Conservation (phyloP, 352 stramenopile species). For the Phytophthora pseudosyringae region DNA sequence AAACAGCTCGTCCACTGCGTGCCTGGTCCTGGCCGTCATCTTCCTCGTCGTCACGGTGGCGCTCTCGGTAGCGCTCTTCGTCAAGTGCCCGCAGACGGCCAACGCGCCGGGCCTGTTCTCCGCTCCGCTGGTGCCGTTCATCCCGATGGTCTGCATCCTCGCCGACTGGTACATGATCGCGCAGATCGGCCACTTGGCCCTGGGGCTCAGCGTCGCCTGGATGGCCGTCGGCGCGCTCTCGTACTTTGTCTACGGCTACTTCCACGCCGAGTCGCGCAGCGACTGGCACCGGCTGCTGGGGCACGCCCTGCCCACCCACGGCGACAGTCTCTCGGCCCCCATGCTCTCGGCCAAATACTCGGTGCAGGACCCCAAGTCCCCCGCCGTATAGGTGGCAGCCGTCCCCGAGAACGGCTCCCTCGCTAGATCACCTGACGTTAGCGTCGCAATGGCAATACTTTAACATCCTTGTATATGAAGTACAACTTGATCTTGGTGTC, state of each 20-base stretch:
- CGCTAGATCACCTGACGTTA: conserved; percentile 1
- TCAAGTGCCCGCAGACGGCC: conserved; percentile 53
- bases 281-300: conserved; percentile 51
- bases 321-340: conserved; percentile 35
- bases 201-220: conserved; percentile 53
- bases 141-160: conserved; percentile 59
- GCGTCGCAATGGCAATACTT: too few species aligned
- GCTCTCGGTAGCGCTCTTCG: conserved; percentile 42
- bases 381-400: conserved; percentile 31
- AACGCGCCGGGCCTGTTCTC: conserved; percentile 45
- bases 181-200: conserved; percentile 47
- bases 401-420: conserved; percentile 13
- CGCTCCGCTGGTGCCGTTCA: conserved; percentile 64
- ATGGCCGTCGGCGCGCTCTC: conserved; percentile 50
- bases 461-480: too few species aligned
- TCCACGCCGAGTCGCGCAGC: conserved; percentile 44
- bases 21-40: conserved; percentile 51
- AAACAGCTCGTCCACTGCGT: conserved; percentile 42
- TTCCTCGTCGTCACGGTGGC: conserved; percentile 48
- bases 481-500: too few species aligned
- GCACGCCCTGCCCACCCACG: conserved; percentile 39
- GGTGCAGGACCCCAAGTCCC: conserved; percentile 35
- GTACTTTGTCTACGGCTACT: conserved; percentile 73
- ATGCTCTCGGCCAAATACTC: conserved; percentile 45
- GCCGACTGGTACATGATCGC: conserved; percentile 74